phyloP scores from a whole-genome alignment of 805 yeast species.

The Ogataea saltuana region DNA sequence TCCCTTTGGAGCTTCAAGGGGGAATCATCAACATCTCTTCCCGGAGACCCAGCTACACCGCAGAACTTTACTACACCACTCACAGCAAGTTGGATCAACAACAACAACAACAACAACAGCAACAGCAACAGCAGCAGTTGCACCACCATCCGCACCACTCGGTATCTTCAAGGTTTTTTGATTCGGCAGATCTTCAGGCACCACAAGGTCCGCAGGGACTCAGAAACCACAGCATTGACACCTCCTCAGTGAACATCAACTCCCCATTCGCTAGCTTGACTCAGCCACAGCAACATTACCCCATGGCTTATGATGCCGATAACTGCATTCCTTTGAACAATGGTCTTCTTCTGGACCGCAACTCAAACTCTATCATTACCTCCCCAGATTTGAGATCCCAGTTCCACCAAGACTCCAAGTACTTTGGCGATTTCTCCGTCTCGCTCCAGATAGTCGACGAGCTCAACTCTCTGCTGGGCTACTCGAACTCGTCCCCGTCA shows the following conservation, averaged over 20 bases:
- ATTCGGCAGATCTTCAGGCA: no score
- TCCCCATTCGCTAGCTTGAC: no score
- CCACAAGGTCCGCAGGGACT: no score
- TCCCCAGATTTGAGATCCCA: slow-evolving; percentile 55
- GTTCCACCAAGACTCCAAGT: slow-evolving; percentile 50
- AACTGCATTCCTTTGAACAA: slow-evolving; percentile 49
- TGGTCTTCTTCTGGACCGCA: slow-evolving; percentile 58
- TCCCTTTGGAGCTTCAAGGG: slow-evolving; percentile 64
- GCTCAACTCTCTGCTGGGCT: slow-evolving; percentile 33
- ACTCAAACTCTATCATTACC: slow-evolving; percentile 51
- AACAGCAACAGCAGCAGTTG: slow-evolving; percentile 20
- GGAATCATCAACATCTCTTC: slow-evolving; percentile 62
- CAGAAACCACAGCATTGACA: slow-evolving; percentile 23
- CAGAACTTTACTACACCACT: slow-evolving; percentile 53
- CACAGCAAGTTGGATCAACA: slow-evolving; percentile 27
- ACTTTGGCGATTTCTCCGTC: slow-evolving; percentile 50
- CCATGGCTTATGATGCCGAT: no score
- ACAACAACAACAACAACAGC: slow-evolving; percentile 26
- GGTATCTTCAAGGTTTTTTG: slow-evolving; percentile 25
- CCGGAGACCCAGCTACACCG: slow-evolving; percentile 74
- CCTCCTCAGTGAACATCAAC: no score
- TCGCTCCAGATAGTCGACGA: slow-evolving; percentile 42
- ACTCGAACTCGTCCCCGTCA: slow-evolving; percentile 17
- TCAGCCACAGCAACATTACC: slow-evolving; percentile 12
- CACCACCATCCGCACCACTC: slow-evolving; percentile 14